A percentile compares a stretch with the other conserved stretches of the same genome.
phyloP scores from a whole-genome alignment of 345 rosid genomes.

The Brassica rapa region DNA sequence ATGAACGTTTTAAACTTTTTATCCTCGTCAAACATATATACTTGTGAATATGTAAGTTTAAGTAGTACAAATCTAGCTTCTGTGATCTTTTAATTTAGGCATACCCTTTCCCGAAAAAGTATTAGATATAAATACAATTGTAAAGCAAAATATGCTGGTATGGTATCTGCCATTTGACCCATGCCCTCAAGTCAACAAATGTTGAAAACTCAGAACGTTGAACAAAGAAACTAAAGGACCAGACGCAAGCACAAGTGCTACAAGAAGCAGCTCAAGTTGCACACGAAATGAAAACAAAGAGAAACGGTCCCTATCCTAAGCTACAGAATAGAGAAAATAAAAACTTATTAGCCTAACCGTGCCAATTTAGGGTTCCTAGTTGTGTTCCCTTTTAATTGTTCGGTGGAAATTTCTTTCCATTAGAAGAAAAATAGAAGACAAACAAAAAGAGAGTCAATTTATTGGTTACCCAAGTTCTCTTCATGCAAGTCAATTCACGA shows the following conservation, averaged over 20 bases:
- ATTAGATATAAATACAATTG: background rate
- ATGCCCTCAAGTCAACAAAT: background rate
- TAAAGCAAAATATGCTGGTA: background rate
- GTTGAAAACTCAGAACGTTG: conserved; percentile 16
- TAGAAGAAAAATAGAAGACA: conserved; percentile 10
- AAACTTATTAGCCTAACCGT: conserved; percentile 25
- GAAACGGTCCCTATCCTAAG: conserved; percentile 8
- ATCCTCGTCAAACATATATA: background rate
- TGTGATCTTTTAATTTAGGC: background rate
- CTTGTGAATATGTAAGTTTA: background rate
- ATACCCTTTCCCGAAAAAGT: too few relatives aligned
- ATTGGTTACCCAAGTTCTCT: conserved; percentile 27
- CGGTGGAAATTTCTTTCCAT: background rate
- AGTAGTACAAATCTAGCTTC: background rate
- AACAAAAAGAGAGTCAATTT: conserved; percentile 29
- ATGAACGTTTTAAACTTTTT: background rate
- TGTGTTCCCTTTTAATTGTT: background rate
- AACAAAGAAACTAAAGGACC: background rate
- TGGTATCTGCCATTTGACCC: background rate
- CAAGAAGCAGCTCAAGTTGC: conserved; percentile 34
- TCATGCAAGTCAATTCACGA: conserved; percentile 18
- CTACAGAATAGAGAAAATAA: conserved; percentile 1
- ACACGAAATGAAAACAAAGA: conserved; percentile 31
- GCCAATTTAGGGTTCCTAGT: conserved; percentile 42
- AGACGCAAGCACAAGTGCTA: background rate